A percentile compares a stretch with the other conserved stretches of the same genome.
Conservation (phyloP, 257 asterid species). For the Pogostemon cablin region DNA sequence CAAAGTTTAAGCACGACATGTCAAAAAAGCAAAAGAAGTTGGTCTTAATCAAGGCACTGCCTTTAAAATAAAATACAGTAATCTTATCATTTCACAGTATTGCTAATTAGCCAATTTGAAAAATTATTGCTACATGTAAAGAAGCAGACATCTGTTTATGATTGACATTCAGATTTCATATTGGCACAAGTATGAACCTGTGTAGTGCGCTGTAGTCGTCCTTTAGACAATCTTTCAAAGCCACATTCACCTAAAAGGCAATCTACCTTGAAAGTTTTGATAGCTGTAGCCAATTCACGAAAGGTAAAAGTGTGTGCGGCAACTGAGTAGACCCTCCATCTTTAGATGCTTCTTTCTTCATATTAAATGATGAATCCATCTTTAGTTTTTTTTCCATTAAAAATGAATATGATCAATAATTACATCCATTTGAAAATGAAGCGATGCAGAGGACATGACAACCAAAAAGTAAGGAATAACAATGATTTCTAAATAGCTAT, state of each 20-base stretch:
- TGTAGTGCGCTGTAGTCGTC: constrained; percentile 70
- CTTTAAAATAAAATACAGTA: no score
- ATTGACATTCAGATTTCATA: constrained; percentile 11
- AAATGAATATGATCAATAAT: constrained; percentile 21
- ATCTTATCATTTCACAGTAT: no score
- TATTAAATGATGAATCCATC: constrained; percentile 50
- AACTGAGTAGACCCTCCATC: constrained; percentile 75
- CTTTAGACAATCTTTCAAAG: constrained; percentile 82
- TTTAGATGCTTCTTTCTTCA: constrained; percentile 60
- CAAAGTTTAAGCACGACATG: no score
- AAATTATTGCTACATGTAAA: background rate
- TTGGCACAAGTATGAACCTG: constrained; percentile 48
- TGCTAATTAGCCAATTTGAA: no score
- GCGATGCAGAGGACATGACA: background rate
- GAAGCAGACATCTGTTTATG: constrained; percentile 30
- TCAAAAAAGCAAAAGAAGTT: no score
- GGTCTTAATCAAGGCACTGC: no score
- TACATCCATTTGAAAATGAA: background rate
- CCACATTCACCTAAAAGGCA: constrained; percentile 93
- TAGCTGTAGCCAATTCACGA: constrained; percentile 86
- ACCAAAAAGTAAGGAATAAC: background rate
- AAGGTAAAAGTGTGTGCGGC: constrained; percentile 90
- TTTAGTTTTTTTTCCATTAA: constrained; percentile 50
- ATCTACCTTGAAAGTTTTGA: constrained; percentile 84
- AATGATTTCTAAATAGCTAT: background rate